phyloP scores from a whole-genome alignment of 2,329 filamentous ascomycete genomes.

The Apiospora aurea region DNA sequence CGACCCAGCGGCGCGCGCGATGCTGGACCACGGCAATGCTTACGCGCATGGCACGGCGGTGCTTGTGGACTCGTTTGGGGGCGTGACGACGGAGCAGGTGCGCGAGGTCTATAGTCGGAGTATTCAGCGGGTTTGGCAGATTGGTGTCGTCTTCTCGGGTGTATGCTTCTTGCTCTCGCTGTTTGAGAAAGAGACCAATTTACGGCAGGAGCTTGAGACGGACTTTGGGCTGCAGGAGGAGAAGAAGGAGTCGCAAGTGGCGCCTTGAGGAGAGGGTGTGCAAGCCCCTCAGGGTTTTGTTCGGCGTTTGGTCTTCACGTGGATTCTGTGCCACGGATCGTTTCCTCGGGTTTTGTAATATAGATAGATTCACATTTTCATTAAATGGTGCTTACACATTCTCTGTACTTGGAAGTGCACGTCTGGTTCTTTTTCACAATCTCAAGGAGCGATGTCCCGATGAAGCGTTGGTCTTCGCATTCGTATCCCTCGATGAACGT shows the following conservation, averaged over 20 bases:
- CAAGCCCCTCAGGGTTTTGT: not conserved
- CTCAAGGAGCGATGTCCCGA: too few species aligned
- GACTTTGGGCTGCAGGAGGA: constrained; percentile 47
- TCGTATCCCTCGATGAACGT: too few species aligned
- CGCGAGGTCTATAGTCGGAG: constrained; percentile 42
- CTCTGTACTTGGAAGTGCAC: not conserved
- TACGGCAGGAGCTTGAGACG: constrained; percentile 48
- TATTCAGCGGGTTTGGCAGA: constrained; percentile 47
- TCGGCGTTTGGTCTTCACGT: not conserved
- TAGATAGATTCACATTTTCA: not conserved
- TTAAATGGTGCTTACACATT: not conserved
- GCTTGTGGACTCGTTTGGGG: constrained; percentile 31
- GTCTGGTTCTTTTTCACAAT: not conserved
- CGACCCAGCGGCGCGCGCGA: constrained; percentile 27
- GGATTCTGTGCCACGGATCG: not conserved
- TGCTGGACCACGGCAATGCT: constrained; percentile 31
- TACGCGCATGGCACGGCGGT: constrained; percentile 33
- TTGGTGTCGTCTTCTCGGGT: constrained; percentile 42
- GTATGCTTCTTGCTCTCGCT: constrained; percentile 44
- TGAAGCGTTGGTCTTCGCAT: not conserved
- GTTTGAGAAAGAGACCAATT: constrained; percentile 44
- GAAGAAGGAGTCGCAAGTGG: constrained; percentile 27
- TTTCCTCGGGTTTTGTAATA: not conserved
- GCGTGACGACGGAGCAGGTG: constrained; percentile 37
- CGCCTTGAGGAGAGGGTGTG: not conserved